phyloP scores from a whole-genome alignment of 257 asterid species.

The Lycium barbarum region DNA sequence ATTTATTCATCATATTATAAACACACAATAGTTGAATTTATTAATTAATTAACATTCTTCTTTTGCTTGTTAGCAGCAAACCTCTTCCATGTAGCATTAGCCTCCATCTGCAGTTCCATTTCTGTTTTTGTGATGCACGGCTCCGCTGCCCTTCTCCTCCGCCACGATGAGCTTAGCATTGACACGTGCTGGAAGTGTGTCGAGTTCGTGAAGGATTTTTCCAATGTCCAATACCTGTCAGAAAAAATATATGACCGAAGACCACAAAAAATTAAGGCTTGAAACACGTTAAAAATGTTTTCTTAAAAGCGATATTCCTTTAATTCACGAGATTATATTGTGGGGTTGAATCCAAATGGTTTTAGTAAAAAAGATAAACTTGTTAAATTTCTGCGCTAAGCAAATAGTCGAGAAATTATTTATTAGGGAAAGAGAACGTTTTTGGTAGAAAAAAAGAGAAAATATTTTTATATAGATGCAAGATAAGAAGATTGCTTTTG shows the following conservation, averaged over 20 bases:
- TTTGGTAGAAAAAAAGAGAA: no score
- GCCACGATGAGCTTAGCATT: conserved; percentile 45
- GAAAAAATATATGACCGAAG: not conserved
- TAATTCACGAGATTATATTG: no score
- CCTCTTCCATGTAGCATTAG: conserved; percentile 75
- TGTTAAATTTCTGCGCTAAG: not conserved
- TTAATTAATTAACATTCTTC: conserved; percentile 62
- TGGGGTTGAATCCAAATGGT: not conserved
- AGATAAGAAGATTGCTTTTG: no score
- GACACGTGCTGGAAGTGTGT: conserved; percentile 68
- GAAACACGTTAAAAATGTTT: not conserved
- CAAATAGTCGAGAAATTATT: not conserved
- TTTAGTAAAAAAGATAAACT: not conserved
- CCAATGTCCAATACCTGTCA: conserved; percentile 57
- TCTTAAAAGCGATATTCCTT: not conserved
- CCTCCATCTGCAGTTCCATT: conserved; percentile 70
- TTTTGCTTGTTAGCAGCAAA: conserved; percentile 77
- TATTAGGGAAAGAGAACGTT: no score
- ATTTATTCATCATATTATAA: not conserved
- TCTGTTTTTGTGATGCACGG: conserved; percentile 51
- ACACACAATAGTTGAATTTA: not conserved
- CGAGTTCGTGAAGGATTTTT: conserved; percentile 79
- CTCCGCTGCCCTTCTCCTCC: conserved; percentile 23
- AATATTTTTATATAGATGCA: no score
- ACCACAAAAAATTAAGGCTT: not conserved